Evolutionary conservation across 2,329 filamentous ascomycete species (phyloP), one percentile per base, ranked within the genome.

Genomic region (Xylariaceae sp.): DNA sequence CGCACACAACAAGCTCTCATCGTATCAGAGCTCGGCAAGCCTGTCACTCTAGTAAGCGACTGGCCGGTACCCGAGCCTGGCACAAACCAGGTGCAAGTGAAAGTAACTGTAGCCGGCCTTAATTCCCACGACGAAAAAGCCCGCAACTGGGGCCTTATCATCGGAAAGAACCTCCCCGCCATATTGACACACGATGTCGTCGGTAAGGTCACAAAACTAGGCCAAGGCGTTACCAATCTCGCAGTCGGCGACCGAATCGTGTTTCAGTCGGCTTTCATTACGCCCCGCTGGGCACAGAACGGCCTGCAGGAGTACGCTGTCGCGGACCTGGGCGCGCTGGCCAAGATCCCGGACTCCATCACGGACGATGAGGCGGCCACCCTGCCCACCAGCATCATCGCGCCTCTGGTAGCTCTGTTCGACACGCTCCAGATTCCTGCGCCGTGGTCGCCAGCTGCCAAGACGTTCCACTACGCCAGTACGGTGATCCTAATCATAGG

Each of bases 291-390:
- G 27, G 49, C 32, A 2, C 53, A 58, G 8, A 54, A 54, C 3
- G 75, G 70, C 1, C 59, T 76, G 5, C 73, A 76, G 50, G 62
- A 77, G 61, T 76, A 73, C 49, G 64, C 69, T 1, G 27, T 74
- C 18, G 47, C 70, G 10, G 70, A 75, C 44, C 62, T 63, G 6
- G 52, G 55, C 0, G 64, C 53, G 26, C 52, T 66, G 0, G 64
- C 68, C 7, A 67, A 68, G 27, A 64, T 77, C 15, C 72, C 74
- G 5, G 60, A 67, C 8, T 58, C 58, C 0, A 56, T 73, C 29
- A 67, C 59, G 1, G 69, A 71, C 24, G 67, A 73, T 50, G 69
- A 75, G 20, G 72, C 63, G 1, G 71, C 71, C 1, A 72, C 71
- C 0, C 52, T 74, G 1, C 72, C 73, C 0, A 67, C 63, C 4